Evolutionary conservation across 1,139 yeast species (phyloP).

Genomic region (Diutina mesorugosa): DNA sequence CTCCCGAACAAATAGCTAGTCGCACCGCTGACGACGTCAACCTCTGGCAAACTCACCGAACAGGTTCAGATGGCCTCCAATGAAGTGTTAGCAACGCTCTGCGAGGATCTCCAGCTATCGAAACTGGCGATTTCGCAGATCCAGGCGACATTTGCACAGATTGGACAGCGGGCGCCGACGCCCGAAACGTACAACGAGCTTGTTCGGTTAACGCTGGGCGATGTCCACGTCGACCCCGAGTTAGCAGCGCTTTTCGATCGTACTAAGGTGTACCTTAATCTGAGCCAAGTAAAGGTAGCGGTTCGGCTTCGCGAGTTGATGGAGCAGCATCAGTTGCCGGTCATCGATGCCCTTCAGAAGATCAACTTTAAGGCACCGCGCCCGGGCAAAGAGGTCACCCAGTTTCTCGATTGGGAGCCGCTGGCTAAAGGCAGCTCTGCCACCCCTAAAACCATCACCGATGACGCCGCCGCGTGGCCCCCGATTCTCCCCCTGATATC

Average conservation of each 20-base stretch:
- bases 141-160: background rate
- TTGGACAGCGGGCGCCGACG: background rate
- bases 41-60: background rate
- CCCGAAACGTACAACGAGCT: constrained; percentile 2
- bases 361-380: background rate
- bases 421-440: background rate
- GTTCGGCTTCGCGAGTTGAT: background rate
- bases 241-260: constrained; percentile 1
- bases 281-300: background rate
- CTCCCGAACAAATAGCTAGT: background rate
- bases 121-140: background rate
- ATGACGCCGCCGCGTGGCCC: background rate
- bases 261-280: background rate
- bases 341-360: background rate
- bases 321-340: background rate
- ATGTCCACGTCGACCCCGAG: background rate
- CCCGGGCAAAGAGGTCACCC: background rate
- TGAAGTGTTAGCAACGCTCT: background rate
- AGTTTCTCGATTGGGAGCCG: background rate
- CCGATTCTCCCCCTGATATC: background rate
- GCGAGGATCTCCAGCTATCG: background rate
- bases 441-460: background rate
- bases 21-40: background rate
- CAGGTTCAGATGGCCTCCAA: constrained; percentile 1
- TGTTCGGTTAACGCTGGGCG: background rate